Evolutionary conservation across 164 flowering plant species (phyloP).

Genomic region (Sedum album): DNA sequence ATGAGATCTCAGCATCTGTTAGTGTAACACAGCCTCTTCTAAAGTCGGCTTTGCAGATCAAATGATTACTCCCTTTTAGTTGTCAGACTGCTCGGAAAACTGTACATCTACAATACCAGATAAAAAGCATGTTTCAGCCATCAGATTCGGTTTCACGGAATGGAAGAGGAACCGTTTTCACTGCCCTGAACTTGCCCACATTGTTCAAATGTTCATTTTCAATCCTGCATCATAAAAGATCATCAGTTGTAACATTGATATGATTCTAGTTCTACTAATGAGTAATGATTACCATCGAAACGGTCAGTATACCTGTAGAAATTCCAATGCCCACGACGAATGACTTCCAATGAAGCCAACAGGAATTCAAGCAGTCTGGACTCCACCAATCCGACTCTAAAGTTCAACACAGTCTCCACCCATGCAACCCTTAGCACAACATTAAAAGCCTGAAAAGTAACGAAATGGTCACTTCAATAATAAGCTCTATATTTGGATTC

Average conservation of each 20-base stretch:
- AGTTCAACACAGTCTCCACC: background rate
- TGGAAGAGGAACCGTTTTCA: background rate
- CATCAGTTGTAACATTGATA: background rate
- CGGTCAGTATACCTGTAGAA: background rate
- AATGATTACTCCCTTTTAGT: background rate
- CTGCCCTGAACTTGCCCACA: background rate
- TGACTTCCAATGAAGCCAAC: background rate
- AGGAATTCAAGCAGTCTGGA: conserved; percentile 5
- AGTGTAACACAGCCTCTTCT: background rate
- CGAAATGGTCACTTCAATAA: background rate
- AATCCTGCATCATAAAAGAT: background rate
- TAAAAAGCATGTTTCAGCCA: background rate
- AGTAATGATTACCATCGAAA: background rate
- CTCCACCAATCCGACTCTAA: background rate
- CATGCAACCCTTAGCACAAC: background rate
- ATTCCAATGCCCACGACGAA: background rate
- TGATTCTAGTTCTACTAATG: too few species aligned
- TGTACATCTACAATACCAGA: background rate
- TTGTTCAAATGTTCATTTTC: background rate
- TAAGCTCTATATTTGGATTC: too few species aligned
- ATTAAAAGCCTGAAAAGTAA: background rate
- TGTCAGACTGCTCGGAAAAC: background rate
- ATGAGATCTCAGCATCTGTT: background rate
- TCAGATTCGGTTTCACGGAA: background rate
- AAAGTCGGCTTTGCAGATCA: background rate